Evolutionary conservation across 768 basidiomycete genomes (phyloP).

Genomic region (Hortiboletus campestris): DNA sequence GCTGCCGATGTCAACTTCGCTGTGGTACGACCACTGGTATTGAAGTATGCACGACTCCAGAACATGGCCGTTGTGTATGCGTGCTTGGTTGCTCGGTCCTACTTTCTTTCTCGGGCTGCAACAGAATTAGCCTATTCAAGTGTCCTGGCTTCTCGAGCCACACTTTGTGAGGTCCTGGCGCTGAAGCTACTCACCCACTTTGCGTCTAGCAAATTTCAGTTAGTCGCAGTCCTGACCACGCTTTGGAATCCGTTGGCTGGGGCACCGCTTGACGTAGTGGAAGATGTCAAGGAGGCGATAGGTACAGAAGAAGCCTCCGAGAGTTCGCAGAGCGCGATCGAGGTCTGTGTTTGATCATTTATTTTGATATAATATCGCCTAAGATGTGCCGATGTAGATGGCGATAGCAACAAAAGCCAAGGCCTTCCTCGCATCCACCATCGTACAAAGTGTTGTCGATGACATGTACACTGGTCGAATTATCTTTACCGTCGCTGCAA

Average conservation of each 20-base stretch:
- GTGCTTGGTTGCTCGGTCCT: slow-evolving; percentile 73
- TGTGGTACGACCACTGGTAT: slow-evolving; percentile 72
- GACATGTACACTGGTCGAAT: slow-evolving; percentile 85
- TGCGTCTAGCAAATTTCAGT: slow-evolving; percentile 69
- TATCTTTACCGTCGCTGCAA: slow-evolving; percentile 58
- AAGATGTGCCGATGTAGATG: slow-evolving; percentile 49
- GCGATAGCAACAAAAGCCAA: slow-evolving; percentile 87
- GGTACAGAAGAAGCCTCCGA: slow-evolving; percentile 56
- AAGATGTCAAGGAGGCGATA: slow-evolving; percentile 58
- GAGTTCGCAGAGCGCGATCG: slow-evolving; percentile 78
- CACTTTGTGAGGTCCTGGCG: slow-evolving; percentile 84
- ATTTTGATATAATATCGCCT: not conserved
- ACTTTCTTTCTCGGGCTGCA: slow-evolving; percentile 70
- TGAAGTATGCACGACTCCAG: slow-evolving; percentile 73
- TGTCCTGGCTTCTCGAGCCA: slow-evolving; percentile 69
- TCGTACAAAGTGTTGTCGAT: slow-evolving; percentile 84
- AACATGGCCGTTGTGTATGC: slow-evolving; percentile 76
- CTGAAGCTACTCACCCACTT: slow-evolving; percentile 81
- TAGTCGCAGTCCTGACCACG: slow-evolving; percentile 73
- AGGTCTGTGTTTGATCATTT: slow-evolving; percentile 49
- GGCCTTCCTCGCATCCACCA: slow-evolving; percentile 74
- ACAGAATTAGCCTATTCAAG: slow-evolving; percentile 75
- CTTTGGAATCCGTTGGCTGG: slow-evolving; percentile 86
- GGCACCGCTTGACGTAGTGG: slow-evolving; percentile 61
- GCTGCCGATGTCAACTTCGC: slow-evolving; percentile 82